Evolutionary conservation across 306 rosid species (phyloP).

Genomic region (Trifolium repens): DNA sequence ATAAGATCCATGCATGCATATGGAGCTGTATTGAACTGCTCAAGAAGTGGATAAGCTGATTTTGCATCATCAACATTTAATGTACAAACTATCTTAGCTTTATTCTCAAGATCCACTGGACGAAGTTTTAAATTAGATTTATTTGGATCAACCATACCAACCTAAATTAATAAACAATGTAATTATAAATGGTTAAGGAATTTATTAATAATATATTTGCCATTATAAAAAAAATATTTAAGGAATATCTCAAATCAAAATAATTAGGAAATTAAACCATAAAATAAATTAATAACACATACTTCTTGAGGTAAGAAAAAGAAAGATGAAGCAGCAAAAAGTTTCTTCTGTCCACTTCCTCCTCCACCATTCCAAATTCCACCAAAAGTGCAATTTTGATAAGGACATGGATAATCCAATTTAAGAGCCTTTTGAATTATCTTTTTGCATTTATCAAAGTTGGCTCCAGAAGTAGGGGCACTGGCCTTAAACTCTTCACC

Average conservation of each 20-base stretch:
- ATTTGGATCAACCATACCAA: constrained; percentile 61
- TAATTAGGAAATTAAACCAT: neutral
- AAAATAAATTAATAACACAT: neutral
- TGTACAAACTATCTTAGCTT: constrained; percentile 73
- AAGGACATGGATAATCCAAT: constrained; percentile 54
- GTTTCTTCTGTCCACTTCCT: constrained; percentile 71
- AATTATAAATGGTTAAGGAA: neutral
- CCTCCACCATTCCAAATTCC: constrained; percentile 93
- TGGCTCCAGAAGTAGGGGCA: constrained; percentile 59
- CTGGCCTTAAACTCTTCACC: constrained; percentile 53
- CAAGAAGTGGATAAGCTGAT: constrained; percentile 42
- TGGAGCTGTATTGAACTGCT: constrained; percentile 39
- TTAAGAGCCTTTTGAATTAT: constrained; percentile 60
- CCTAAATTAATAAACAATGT: constrained; percentile 39
- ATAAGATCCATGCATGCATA: constrained; percentile 84
- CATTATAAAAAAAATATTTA: too few species aligned
- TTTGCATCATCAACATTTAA: constrained; percentile 52
- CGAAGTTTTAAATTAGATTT: constrained; percentile 47
- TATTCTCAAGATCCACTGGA: constrained; percentile 52
- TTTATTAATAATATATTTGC: too few species aligned
- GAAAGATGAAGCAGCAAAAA: constrained; percentile 74
- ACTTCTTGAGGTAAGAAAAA: constrained; percentile 72
- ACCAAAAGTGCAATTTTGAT: constrained; percentile 77
- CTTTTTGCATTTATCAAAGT: constrained; percentile 56
- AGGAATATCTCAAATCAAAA: neutral